Evolutionary conservation across 2,329 filamentous ascomycete species (phyloP), one percentile per base, ranked within the genome.

Genomic region (Fusarium chaquense): DNA sequence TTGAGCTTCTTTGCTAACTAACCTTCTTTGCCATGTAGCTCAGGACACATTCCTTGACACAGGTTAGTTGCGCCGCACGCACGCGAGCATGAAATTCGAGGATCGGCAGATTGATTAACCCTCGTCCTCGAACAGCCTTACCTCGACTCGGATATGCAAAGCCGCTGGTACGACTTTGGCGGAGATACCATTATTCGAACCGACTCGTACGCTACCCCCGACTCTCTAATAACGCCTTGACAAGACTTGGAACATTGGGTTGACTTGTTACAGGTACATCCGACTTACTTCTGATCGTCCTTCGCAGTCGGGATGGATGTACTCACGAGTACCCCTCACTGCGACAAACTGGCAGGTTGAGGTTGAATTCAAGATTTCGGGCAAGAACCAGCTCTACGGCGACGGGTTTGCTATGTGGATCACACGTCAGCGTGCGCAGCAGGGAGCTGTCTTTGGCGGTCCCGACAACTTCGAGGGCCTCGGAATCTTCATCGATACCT

Each of bases 281-380:
- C 94, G 96, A 73, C 89, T 99, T 60, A 94, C 94, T 32, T 92
- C 93, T 62, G 94, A 98, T 82, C 91, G 92, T 67, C 92, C 93
- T 64, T 98, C 95, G 75, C 93, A 97, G 82, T 88, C 90, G 76
- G 96, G 96, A 76, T 98, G 93, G 93, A 85, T 98, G 72, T 98
- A 95, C 83, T 98, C 94, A 50, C 89, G 94, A 64, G 93, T 98
- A 51, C 96, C 96, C 30, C 83, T 99, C 75, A 99, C 96, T 12
- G 96, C 96, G 46, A 99, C 95, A 43, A 99, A 99, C 83, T 99
- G 96, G 96, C 93, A 98, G 87, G 91, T 99, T 72, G 93, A 97
- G 81, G 87, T 98, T 70, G 96, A 98, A 78, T 98, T 98, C 85
- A 93, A 93, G 82, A 93, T 99, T 77, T 90, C 93, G 69, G 96